Base-by-base conservation (phyloP, 495 filamentous ascomycete species). In the Xylaria intraflava region DNA sequence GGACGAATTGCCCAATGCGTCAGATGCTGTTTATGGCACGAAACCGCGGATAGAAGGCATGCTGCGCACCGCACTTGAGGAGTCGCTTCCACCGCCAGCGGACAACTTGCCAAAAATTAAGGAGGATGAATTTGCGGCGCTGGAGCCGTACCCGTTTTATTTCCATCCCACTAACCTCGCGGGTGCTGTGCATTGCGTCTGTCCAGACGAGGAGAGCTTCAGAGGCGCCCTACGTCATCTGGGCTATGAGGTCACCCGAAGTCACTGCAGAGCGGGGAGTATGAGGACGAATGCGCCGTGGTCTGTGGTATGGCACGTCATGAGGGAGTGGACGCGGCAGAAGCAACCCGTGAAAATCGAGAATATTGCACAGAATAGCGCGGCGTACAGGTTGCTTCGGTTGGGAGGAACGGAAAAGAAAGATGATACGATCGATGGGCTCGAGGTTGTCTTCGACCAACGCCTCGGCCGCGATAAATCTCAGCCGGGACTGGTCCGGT, bases 281-380 rank as follows among this genome's bases (percentile, higher is more conserved):
- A 82, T 96, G 56, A 88, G 87, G 66, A 97, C 94, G 0, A 83
- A 95, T 68, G 93, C 93, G 10, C 85, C 89, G 0, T 96, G 90
- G 90, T 72, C 70, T 2, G 80, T 89, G 2, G 78, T 97, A 39
- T 97, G 93, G 93, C 86, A 96, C 57, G 76, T 97, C 27, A 95
- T 97, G 84, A 77, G 87, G 30, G 88, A 94, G 70, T 98, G 92
- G 92, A 75, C 83, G 2, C 76, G 84, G 35, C 90, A 93, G 58
- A 85, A 83, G 52, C 69, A 76, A 0, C 89, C 89, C 0, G 72
- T 92, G 41, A 94, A 86, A 57, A 78, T 83, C 41, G 77, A 74
- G 0, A 76, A 82, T 4, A 67, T 95, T n/a, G 83, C 78, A 52
- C 72, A 81, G 30, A 79, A 80, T 17, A 87, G 72, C n/a, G 68